Evolutionary conservation across 805 yeast species (phyloP), one percentile per base, ranked within the genome.

Genomic region (Brettanomyces anomalus): DNA sequence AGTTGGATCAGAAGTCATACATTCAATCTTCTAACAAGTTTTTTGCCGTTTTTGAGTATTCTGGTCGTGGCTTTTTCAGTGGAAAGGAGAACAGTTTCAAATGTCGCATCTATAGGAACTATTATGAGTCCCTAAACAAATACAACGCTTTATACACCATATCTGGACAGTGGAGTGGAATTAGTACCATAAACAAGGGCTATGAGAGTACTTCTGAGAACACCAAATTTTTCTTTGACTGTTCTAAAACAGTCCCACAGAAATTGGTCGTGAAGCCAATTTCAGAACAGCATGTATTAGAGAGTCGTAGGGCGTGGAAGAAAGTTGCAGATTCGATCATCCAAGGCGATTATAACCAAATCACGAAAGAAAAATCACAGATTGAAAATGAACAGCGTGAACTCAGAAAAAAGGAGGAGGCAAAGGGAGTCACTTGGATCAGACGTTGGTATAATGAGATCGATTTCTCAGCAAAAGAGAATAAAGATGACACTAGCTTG

Each of bases 1-100:
- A 93, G 68, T 73, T 93, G 49, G 96, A 90, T 57, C 94, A 94
- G 46, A 79, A 79, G 51, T 75, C 94, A n/a, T 78, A 70, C 55
- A 86, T 93, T 58, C 94, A 85, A 64, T 71, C 87, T 37, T 81
- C 93, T 13, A 72, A 75, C 40, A 97, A 97, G 18, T 81, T 79
- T 64, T 61, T 73, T 48, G 74, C 88, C 14, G 71, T 74, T 26
- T 67, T 93, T 46, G 95, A 85, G 54, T 93, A 75, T 64, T 72
- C 85, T 33, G 98, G 98, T 30, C 79, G 93, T 64, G 98, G 98
- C 28, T 93, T 88, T 67, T 87, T 93, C 58, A 75, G 87, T 17
- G 98, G 98, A 54, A 90, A 89, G 71, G 90, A 89, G 70, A 89
- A 93, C 67, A 66, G 88, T 15, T 87, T 83, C 68, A 93, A 89